Evolutionary conservation across 1,284 basidiomycete genomes (phyloP).

Genomic region (Ceratobasidium sp.): DNA sequence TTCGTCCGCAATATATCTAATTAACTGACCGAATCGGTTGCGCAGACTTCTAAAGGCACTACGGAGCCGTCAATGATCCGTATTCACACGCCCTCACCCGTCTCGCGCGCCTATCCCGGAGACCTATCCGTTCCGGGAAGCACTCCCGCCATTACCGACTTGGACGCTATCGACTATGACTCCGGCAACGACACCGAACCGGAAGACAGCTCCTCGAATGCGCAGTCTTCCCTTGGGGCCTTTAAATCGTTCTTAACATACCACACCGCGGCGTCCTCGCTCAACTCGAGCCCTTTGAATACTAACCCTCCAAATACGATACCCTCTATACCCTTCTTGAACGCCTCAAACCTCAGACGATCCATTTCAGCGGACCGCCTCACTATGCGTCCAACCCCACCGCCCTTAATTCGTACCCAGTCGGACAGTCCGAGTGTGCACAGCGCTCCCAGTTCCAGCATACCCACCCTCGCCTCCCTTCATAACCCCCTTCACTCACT

Average conservation of each 20-base stretch:
- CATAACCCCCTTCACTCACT: neutral
- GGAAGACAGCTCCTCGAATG: conserved; percentile 6
- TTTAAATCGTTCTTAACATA: conserved; percentile 29
- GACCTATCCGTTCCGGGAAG: neutral
- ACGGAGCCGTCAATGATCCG: too few relatives aligned
- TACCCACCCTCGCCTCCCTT: neutral
- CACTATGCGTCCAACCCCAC: conserved; percentile 29
- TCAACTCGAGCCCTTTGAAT: conserved; percentile 1
- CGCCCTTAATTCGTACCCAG: conserved; percentile 26
- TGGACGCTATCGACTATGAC: conserved; percentile 6
- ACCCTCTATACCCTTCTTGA: neutral
- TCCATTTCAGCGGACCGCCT: conserved; percentile 44
- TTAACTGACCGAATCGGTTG: too few relatives aligned
- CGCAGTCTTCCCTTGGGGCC: neutral
- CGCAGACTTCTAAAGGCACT: too few relatives aligned
- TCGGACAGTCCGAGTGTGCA: conserved; percentile 9
- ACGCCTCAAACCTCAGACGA: conserved; percentile 1
- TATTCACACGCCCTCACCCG: too few relatives aligned
- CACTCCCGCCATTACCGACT: neutral
- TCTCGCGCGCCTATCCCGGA: too few relatives aligned
- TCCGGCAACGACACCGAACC: conserved; percentile 41
- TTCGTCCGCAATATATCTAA: too few relatives aligned
- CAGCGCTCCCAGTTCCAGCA: neutral
- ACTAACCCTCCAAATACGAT: neutral
- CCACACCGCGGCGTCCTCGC: conserved; percentile 32